These are phyloP conservation scores for Aphanomyces astaci DNA, from an alignment of 352 stramenopile genomes.

Conservation along the genomic window DNA sequence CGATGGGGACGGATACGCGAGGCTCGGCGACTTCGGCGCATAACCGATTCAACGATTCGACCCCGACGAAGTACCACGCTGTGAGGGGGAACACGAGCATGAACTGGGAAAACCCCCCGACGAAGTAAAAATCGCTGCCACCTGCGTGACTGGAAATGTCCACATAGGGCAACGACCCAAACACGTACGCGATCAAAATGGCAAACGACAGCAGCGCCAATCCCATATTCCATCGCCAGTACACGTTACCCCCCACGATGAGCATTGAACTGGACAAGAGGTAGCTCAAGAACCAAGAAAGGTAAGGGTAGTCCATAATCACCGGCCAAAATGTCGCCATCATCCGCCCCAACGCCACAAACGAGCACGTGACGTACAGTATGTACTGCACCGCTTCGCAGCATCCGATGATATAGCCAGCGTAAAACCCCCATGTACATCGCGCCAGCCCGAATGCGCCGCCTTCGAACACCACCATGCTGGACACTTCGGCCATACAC, in stretches of 20 bases:
- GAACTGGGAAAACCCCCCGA: constrained; percentile 2
- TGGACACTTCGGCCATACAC: constrained; percentile 33
- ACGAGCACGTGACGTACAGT: constrained; percentile 33
- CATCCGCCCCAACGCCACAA: constrained; percentile 25
- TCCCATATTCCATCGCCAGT: constrained; percentile 19
- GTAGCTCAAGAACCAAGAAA: constrained; percentile 14
- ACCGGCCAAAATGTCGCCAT: not conserved
- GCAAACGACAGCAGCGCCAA: constrained; percentile 19
- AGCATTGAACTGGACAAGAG: not conserved
- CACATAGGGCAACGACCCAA: constrained; percentile 21
- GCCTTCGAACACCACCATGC: constrained; percentile 30
- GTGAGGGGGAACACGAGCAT: not conserved
- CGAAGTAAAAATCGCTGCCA: not conserved
- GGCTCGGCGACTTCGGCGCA: constrained; percentile 17
- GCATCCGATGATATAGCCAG: constrained; percentile 32
- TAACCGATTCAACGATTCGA: constrained; percentile 8
- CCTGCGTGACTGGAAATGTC: not conserved
- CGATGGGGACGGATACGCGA: constrained; percentile 23
- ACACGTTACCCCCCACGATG: constrained; percentile 6
- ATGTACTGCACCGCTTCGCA: constrained; percentile 39
- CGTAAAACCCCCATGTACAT: constrained; percentile 36
- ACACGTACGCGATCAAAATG: constrained; percentile 24
- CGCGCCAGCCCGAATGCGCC: constrained; percentile 32
- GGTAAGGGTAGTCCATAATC: not conserved
- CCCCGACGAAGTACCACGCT: constrained; percentile 10